These are phyloP conservation scores for Arthrobotrys pseudoclavata DNA, from an alignment of 2,329 filamentous ascomycete species.

Conservation along the genomic window DNA sequence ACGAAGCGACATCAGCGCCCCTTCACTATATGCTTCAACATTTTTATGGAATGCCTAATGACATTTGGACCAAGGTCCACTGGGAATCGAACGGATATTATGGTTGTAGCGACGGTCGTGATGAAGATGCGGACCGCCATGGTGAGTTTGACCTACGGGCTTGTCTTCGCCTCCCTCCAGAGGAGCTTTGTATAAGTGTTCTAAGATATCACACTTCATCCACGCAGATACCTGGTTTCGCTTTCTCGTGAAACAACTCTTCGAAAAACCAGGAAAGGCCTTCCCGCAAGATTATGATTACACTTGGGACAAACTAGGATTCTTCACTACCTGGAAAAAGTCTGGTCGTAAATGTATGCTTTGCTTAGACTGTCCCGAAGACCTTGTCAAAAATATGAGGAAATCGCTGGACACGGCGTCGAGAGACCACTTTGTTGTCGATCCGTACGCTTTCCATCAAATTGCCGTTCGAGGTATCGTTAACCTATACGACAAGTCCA, in stretches of 20 bases:
- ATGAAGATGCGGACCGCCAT: conserved; percentile 24
- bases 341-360: conserved; percentile 38
- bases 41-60: conserved; percentile 42
- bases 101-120: conserved; percentile 42
- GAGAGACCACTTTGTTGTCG: conserved; percentile 37
- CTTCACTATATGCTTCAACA: conserved; percentile 28
- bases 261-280: background rate
- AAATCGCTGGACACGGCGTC: conserved; percentile 18
- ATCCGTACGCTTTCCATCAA: conserved; percentile 55
- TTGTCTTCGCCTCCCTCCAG: background rate
- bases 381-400: conserved; percentile 13
- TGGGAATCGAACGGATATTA: conserved; percentile 56
- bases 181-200: background rate
- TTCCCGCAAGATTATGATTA: conserved; percentile 32
- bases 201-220: background rate
- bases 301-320: conserved; percentile 46
- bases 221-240: conserved; percentile 47
- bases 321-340: conserved; percentile 53
- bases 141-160: conserved; percentile 6
- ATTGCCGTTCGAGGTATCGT: conserved; percentile 36
- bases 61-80: conserved; percentile 49
- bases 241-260: conserved; percentile 43
- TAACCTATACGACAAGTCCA: conserved; percentile 48
- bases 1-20: conserved; percentile 10
- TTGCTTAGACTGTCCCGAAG: conserved; percentile 42